Percentiles rank a stretch among this genome's conserved stretches.
These are phyloP conservation scores for Emmonsiellopsis sp. DNA, from an alignment of 2,329 filamentous ascomycete genomes.

Conservation along the genomic window DNA sequence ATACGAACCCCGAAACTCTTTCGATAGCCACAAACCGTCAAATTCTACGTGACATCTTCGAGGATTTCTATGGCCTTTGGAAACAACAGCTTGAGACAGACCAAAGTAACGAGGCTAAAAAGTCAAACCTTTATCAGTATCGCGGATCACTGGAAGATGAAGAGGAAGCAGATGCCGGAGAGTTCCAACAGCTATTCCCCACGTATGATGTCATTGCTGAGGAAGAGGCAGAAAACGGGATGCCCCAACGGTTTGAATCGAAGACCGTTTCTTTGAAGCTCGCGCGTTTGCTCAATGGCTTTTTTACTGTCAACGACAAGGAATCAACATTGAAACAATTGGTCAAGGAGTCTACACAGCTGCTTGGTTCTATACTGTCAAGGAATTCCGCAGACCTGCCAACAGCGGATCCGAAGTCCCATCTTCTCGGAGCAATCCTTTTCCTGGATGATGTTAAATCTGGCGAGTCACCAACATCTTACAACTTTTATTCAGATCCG, in stretches of 20 bases:
- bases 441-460: conserved; percentile 46
- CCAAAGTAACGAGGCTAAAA: conserved; percentile 63
- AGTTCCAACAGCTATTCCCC: conserved; percentile 76
- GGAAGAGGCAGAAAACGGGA: conserved; percentile 30
- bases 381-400: conserved; percentile 16
- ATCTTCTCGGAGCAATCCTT: conserved; percentile 60
- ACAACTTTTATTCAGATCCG: conserved; percentile 84
- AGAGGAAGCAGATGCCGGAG: conserved; percentile 63
- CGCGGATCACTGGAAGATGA: conserved; percentile 67
- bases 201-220: conserved; percentile 54
- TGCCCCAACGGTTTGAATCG: conserved; percentile 27
- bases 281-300: conserved; percentile 48
- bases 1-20: conserved; percentile 25
- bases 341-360: conserved; percentile 25
- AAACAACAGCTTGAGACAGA: conserved; percentile 66
- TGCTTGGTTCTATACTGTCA: conserved; percentile 28
- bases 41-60: conserved; percentile 57
- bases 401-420: conserved; percentile 34
- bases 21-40: conserved; percentile 39
- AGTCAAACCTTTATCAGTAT: conserved; percentile 74
- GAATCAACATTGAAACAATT: conserved; percentile 24
- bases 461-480: conserved; percentile 38
- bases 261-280: conserved; percentile 53
- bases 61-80: conserved; percentile 72
- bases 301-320: conserved; percentile 27